Conservation (phyloP, 2,329 filamentous ascomycete species). For the Colletotrichum sp. region DNA sequence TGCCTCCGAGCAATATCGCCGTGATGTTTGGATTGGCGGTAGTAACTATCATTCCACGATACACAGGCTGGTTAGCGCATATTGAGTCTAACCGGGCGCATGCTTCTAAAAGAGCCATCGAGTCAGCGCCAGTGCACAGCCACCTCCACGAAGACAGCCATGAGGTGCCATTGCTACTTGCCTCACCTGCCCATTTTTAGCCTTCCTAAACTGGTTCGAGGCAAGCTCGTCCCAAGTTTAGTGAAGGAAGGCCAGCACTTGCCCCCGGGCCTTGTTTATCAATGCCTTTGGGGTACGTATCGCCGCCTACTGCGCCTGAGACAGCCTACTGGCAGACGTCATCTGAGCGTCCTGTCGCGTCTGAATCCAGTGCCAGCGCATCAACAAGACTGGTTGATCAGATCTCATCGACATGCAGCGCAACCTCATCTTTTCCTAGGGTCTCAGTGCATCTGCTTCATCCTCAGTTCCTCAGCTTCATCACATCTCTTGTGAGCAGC, state of each 20-base stretch:
- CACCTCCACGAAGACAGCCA: not conserved
- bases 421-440: not conserved
- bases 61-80: not conserved
- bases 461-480: not conserved
- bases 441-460: not conserved
- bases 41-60: fast-evolving
- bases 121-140: not conserved
- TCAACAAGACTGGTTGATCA: not conserved
- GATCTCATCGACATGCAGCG: not conserved
- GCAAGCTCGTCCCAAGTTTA: not conserved
- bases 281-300: not conserved
- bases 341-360: not conserved
- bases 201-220: not conserved
- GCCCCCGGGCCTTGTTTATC: not conserved
- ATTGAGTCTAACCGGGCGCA: not conserved
- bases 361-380: not conserved
- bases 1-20: fast-evolving
- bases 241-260: not conserved
- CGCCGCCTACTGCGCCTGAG: not conserved
- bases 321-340: not conserved
- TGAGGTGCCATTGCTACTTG: not conserved
- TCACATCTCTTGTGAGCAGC: not conserved
- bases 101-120: not conserved
- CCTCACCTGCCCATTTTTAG: not conserved
- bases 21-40: not conserved